A percentile compares a stretch with the other conserved stretches of the same genome.
phyloP scores from a whole-genome alignment of 441 rosid genomes.

The Populus trichocarpa region DNA sequence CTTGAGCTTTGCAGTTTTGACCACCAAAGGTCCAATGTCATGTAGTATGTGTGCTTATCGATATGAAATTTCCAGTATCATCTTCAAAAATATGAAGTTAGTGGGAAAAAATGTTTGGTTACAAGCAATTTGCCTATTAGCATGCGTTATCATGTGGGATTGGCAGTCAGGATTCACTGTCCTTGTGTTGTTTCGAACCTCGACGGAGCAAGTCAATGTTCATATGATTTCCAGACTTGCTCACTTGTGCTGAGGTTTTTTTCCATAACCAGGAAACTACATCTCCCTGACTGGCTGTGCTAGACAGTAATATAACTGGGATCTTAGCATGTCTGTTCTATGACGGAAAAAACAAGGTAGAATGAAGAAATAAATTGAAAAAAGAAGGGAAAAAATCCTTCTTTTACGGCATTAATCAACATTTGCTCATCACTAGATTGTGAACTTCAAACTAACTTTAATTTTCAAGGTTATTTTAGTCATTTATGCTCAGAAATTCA shows the following conservation, averaged over 20 bases:
- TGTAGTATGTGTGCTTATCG: background rate
- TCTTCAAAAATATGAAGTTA: background rate
- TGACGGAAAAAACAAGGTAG: background rate
- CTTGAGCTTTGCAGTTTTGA: background rate
- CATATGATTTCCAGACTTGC: slow-evolving; percentile 1
- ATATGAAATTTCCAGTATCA: background rate
- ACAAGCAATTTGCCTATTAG: background rate
- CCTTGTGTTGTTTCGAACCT: background rate
- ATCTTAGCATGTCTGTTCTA: background rate
- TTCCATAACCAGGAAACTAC: background rate
- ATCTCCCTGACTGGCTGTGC: background rate
- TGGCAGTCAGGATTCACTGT: background rate
- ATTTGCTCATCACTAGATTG: background rate
- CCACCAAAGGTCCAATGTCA: background rate
- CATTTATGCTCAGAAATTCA: background rate
- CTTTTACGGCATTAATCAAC: background rate
- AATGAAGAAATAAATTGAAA: background rate
- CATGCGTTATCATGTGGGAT: background rate
- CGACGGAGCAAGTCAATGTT: background rate
- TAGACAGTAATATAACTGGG: background rate
- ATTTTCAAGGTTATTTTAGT: background rate
- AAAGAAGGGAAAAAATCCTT: background rate
- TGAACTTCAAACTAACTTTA: background rate
- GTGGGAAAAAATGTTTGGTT: background rate
- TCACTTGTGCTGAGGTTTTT: background rate